phyloP scores from a whole-genome alignment of 1,284 basidiomycete species.

The Ceratobasidium sp. region DNA sequence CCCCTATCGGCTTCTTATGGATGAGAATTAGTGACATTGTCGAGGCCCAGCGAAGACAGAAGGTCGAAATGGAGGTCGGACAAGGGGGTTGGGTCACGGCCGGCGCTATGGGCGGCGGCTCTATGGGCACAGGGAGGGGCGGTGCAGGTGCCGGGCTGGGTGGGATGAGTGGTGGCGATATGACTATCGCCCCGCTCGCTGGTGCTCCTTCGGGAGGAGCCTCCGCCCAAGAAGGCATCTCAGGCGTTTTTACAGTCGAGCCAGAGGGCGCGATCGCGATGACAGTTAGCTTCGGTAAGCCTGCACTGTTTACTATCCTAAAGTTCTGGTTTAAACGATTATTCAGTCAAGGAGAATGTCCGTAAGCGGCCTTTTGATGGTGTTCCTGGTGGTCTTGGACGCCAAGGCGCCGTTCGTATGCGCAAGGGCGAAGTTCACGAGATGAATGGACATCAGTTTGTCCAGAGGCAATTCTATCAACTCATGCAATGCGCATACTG shows the following conservation, averaged over 20 bases:
- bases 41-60: conserved; percentile 91
- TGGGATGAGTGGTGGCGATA: conserved; percentile 44
- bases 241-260: conserved; percentile 97
- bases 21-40: conserved; percentile 93
- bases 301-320: neutral
- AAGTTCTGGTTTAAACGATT: conserved; percentile 7
- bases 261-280: conserved; percentile 92
- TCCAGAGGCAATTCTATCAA: conserved; percentile 97
- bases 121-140: conserved; percentile 44
- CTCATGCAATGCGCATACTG: conserved; percentile 98
- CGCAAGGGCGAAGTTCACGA: conserved; percentile 98
- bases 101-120: conserved; percentile 64
- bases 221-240: conserved; percentile 73
- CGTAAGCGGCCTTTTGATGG: conserved; percentile 92
- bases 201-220: conserved; percentile 44
- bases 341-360: conserved; percentile 91
- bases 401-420: conserved; percentile 97
- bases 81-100: conserved; percentile 91
- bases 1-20: conserved; percentile 96
- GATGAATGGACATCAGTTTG: conserved; percentile 99
- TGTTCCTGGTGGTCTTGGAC: conserved; percentile 79
- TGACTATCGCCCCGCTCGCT: conserved; percentile 41
- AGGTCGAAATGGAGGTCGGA: conserved; percentile 81
- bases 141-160: conserved; percentile 38
- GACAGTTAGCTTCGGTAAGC: conserved; percentile 86